These are phyloP conservation scores for Acanthamoeba triangularis DNA, from an alignment of 208 protist species.

Conservation along the genomic window DNA sequence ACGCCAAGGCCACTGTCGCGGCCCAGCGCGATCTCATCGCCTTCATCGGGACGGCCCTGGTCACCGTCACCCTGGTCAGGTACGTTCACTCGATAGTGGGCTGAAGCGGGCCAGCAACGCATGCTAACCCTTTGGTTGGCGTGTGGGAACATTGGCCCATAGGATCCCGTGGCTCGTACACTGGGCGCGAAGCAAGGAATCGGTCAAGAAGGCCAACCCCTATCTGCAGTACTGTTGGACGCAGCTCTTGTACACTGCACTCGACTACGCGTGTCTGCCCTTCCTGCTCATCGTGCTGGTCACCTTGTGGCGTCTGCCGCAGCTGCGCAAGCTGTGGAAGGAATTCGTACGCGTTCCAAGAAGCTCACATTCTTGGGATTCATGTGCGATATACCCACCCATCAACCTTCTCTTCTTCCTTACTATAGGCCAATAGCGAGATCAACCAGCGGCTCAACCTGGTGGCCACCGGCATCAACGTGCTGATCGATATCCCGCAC, in stretches of 20 bases:
- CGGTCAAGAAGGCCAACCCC: background rate
- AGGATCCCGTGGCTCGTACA: background rate
- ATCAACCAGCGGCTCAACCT: background rate
- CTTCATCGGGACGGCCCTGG: constrained; percentile 1
- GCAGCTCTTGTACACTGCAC: background rate
- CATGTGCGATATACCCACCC: background rate
- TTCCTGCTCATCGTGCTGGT: constrained; percentile 33
- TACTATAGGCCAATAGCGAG: background rate
- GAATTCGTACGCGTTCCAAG: background rate
- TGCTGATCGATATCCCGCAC: constrained; percentile 10
- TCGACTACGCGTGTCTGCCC: constrained; percentile 34
- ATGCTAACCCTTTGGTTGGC: background rate
- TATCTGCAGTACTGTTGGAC: constrained; percentile 11
- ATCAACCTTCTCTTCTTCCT: background rate
- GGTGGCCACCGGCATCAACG: background rate
- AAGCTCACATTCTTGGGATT: background rate
- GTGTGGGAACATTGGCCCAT: background rate
- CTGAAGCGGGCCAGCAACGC: background rate
- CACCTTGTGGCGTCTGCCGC: constrained; percentile 27
- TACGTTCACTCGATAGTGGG: background rate
- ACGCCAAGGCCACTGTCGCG: constrained; percentile 12
- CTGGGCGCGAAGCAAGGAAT: background rate
- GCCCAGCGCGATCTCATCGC: background rate
- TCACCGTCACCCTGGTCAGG: constrained; percentile 9
- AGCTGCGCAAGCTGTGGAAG: background rate